A percentile compares a stretch with the other conserved stretches of the same genome.
phyloP scores from a whole-genome alignment of 352 stramenopile genomes.

The Phytophthora hybrid region DNA sequence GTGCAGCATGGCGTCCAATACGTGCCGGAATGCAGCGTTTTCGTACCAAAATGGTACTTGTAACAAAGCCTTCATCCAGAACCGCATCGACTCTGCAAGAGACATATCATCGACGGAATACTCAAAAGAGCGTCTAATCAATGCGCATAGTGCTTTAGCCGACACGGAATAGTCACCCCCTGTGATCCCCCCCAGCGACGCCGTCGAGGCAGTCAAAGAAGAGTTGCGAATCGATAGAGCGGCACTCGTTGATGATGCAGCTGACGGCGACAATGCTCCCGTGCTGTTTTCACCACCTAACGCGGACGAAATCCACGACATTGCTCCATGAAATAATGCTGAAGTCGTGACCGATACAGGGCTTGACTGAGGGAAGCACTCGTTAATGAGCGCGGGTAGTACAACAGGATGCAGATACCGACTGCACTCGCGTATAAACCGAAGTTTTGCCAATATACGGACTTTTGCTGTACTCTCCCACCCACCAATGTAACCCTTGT shows the following conservation, averaged over 20 bases:
- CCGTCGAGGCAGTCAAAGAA: conserved; percentile 56
- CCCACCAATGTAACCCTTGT: conserved; percentile 83
- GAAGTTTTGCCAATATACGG: conserved; percentile 72
- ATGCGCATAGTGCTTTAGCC: conserved; percentile 56
- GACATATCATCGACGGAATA: conserved; percentile 51
- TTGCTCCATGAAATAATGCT: conserved; percentile 62
- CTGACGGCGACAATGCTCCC: conserved; percentile 43
- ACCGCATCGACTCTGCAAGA: conserved; percentile 52
- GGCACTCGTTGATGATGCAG: conserved; percentile 47
- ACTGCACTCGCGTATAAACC: conserved; percentile 81
- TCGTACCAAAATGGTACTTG: conserved; percentile 86
- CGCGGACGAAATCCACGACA: conserved; percentile 71
- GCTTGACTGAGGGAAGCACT: conserved; percentile 60
- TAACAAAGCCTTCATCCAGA: conserved; percentile 72
- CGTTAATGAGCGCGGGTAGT: conserved; percentile 69
- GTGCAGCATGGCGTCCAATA: conserved; percentile 72
- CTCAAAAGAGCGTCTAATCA: conserved; percentile 74
- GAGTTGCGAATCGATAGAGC: conserved; percentile 61
- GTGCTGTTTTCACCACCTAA: conserved; percentile 47
- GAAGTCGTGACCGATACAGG: conserved; percentile 60
- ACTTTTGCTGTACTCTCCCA: conserved; percentile 78
- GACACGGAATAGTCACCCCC: conserved; percentile 58
- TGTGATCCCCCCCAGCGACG: conserved; percentile 58
- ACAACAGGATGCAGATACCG: conserved; percentile 70
- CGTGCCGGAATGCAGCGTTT: conserved; percentile 68